Percentiles rank a stretch among this genome's conserved stretches.
phyloP scores from a whole-genome alignment of 1,284 basidiomycete genomes.

The Xerocomus nothofagi region DNA sequence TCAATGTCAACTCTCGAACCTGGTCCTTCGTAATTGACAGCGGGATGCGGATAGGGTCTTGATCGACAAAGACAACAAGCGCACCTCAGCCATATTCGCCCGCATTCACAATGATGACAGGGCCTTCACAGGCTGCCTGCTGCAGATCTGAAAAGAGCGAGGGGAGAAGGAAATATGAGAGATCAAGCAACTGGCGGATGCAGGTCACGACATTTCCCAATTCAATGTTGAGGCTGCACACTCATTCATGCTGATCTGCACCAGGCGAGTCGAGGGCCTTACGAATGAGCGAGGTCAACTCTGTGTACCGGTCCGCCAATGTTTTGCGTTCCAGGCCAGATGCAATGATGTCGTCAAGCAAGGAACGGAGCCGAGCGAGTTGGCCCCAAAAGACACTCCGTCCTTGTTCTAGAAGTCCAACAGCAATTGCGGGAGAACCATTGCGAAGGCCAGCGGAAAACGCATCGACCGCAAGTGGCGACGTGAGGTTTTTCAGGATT shows the following conservation, averaged over 20 bases:
- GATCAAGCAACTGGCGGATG: neutral
- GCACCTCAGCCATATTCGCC: neutral
- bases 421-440: neutral
- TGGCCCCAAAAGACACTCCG: neutral
- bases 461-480: no score
- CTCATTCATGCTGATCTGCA: neutral
- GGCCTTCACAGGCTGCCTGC: neutral
- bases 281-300: neutral
- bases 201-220: neutral
- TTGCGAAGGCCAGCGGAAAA: no score
- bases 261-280: neutral
- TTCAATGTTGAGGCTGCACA: neutral
- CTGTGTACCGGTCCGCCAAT: neutral
- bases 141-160: neutral
- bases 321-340: neutral
- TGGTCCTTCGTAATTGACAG: neutral
- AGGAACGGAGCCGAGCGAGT: neutral
- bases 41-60: neutral
- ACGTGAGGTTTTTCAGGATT: no score
- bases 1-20: no score
- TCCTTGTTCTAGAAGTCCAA: neutral
- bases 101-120: constrained; percentile 1
- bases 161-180: constrained; percentile 4
- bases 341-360: neutral
- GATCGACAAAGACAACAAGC: neutral